Conservation (phyloP, 768 basidiomycete genomes). For the Neoboletus magnificus region DNA sequence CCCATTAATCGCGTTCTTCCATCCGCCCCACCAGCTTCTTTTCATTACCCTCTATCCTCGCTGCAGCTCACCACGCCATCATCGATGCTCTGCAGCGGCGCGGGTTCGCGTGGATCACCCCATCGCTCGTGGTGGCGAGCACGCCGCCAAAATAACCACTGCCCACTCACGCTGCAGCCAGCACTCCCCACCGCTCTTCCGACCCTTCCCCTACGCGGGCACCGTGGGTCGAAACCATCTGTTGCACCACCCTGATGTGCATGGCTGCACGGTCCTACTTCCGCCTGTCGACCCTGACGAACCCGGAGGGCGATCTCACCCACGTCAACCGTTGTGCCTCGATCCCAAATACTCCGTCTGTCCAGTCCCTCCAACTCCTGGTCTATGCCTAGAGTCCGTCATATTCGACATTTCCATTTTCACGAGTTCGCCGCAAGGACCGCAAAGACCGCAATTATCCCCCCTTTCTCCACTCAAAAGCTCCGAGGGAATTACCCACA, state of each 20-base stretch:
- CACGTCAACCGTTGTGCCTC: slow-evolving; percentile 2
- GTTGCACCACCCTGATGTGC: not conserved
- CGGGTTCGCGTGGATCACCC: slow-evolving; percentile 12
- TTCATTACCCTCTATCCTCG: slow-evolving; percentile 3
- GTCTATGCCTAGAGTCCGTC: not conserved
- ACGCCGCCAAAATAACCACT: not conserved
- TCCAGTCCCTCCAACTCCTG: not conserved
- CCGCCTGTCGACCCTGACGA: slow-evolving; percentile 7
- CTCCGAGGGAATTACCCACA: slow-evolving; percentile 12
- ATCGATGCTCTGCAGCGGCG: slow-evolving; percentile 1
- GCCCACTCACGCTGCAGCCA: slow-evolving; percentile 1
- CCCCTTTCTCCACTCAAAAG: slow-evolving; percentile 12
- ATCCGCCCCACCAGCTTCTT: not conserved
- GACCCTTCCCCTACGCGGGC: slow-evolving; percentile 1
- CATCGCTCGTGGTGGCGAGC: not conserved
- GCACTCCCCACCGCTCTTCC: not conserved
- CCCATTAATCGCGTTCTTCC: not conserved
- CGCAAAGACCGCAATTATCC: slow-evolving; percentile 18
- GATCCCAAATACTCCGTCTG: not conserved
- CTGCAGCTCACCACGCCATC: not conserved
- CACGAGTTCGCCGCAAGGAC: slow-evolving; percentile 14
- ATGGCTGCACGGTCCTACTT: not conserved
- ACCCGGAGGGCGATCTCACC: not conserved
- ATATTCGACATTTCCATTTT: slow-evolving; percentile 6
- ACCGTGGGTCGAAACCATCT: not conserved